Conservation (phyloP, 306 rosid genomes). For the Fragaria nilgerrensis region DNA sequence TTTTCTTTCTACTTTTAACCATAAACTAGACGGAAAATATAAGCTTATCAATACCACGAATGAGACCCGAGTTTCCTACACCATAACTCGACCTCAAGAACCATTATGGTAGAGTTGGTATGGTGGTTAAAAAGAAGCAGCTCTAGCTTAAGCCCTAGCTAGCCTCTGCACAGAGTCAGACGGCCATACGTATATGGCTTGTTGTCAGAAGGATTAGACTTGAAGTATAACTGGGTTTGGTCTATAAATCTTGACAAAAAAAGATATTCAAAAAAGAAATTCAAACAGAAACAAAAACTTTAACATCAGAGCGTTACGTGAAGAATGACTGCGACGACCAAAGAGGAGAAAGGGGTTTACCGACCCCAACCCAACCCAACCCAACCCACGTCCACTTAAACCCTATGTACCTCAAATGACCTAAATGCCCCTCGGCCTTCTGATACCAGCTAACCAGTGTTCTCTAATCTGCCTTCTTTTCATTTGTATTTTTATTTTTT, state of each 20-base stretch:
- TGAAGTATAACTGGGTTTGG: neutral
- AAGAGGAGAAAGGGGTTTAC: constrained; percentile 43
- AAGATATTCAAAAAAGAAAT: neutral
- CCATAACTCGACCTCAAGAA: constrained; percentile 9
- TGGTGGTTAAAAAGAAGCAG: constrained; percentile 51
- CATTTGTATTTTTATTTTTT: too few species aligned
- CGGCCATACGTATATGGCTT: constrained; percentile 6
- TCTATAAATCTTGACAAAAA: neutral
- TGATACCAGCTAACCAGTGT: neutral
- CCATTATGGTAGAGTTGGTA: constrained; percentile 36
- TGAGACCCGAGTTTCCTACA: constrained; percentile 20
- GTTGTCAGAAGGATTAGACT: neutral
- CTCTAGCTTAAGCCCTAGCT: neutral
- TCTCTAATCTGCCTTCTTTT: too few species aligned
- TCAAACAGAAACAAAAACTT: neutral
- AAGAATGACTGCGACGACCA: constrained; percentile 37
- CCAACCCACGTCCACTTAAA: constrained; percentile 10
- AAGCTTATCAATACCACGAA: neutral
- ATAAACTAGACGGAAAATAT: too few species aligned
- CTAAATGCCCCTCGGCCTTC: neutral
- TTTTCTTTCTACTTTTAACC: neutral
- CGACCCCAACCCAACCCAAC: constrained; percentile 43
- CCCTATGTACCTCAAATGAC: constrained; percentile 7
- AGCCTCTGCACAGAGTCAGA: constrained; percentile 16
- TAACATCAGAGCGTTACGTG: constrained; percentile 27